These are phyloP conservation scores for Leishmania major DNA, from an alignment of 208 protist species.

Conservation along the genomic window DNA sequence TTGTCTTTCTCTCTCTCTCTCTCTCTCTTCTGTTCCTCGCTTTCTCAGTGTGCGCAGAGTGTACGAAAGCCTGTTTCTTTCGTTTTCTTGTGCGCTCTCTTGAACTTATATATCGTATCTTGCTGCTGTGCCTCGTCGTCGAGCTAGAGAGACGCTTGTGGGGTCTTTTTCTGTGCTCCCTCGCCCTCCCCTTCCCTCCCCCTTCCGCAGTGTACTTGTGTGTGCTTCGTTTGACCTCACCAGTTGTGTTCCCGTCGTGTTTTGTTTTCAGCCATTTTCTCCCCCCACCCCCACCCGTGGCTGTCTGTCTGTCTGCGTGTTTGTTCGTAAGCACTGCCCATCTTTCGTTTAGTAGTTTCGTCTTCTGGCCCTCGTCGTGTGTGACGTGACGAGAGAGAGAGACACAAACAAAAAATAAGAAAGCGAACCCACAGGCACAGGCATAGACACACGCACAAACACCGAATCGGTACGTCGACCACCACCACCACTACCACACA, in stretches of 20 bases:
- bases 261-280: background rate
- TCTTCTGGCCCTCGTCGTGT: background rate
- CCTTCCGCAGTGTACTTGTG: background rate
- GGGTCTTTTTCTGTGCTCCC: background rate
- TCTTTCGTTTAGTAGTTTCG: background rate
- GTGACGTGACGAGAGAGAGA: background rate
- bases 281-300: too few relatives aligned
- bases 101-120: background rate
- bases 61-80: background rate
- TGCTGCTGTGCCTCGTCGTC: background rate
- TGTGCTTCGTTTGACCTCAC: background rate
- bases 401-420: background rate
- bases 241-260: background rate
- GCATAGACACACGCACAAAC: background rate
- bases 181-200: background rate
- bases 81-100: background rate
- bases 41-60: constrained; percentile 3
- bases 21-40: constrained; percentile 13
- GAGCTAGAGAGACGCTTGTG: background rate
- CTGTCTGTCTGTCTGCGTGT: background rate
- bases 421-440: background rate
- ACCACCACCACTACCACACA: background rate
- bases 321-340: background rate
- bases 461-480: background rate
- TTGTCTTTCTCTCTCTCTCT: background rate